Evolutionary conservation across 2,329 filamentous ascomycete genomes (phyloP), one percentile per base, ranked within the genome.

Genomic region (Venturia carpophila): DNA sequence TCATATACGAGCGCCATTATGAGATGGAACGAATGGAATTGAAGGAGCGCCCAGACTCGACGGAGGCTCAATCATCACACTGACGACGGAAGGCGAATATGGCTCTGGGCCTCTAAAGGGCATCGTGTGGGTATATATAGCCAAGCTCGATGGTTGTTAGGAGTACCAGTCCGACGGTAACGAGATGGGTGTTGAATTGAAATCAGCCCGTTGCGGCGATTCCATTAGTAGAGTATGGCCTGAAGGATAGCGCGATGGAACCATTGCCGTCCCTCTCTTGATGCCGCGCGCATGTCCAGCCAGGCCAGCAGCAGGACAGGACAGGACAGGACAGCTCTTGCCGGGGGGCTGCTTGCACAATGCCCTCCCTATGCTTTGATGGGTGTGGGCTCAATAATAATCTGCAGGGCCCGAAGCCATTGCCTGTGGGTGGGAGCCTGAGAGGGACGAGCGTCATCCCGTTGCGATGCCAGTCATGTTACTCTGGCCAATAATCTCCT

Each of bases 401-500:
- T 58, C 52, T 58, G 52, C 52, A 58, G 52, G 49, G 49, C 49
- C n/a, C n/a, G 10, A 45, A 24, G 45, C 45, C n/a, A 47, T 19
- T 24, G 3, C 19, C 45, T 47, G 45, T 34, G 30, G 30, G 39
- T 41, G 39, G 39, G 39, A 6, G 37, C 37, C n/a, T 24, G 45
- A 21, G 43, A 27, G 47, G 21, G 21, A 13, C 21, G 47, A 15
- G 47, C 21, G 47, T 27, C 47, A 27, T 30, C 47, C 47, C 47
- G 47, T 52, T 52, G 45, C 45, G 4, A 34, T 62, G 60, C 42
- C 60, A 43, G 60, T 62, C 42, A 27, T 47, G 42, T 62, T 62
- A 27, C 21, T 43, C 60, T 43, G 60, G 37, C 69, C 71, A 68
- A 73, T 72, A 19, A 70, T 72, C 11, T n/a, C 6, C 37, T 58